Evolutionary conservation across 345 rosid species (phyloP).

Genomic region (Clausena lansium): DNA sequence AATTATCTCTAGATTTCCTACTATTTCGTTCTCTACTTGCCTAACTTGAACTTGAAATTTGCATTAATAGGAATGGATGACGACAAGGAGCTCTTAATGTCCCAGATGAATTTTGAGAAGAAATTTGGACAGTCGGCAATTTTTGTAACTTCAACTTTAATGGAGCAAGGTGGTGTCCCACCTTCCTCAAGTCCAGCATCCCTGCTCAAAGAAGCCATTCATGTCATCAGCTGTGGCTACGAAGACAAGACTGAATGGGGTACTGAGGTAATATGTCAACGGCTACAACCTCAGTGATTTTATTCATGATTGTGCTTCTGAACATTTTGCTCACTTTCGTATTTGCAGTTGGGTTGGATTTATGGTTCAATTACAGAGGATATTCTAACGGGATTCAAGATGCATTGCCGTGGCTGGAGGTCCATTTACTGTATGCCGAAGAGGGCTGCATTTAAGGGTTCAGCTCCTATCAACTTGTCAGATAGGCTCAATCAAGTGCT

Average conservation of each 20-base stretch:
- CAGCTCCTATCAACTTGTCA: slow-evolving; percentile 92
- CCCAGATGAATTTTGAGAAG: slow-evolving; percentile 92
- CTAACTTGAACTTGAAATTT: not conserved
- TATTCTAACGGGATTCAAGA: slow-evolving; percentile 95
- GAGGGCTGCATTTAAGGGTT: slow-evolving; percentile 90
- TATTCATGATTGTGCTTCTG: not conserved
- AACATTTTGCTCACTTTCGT: slow-evolving; percentile 15
- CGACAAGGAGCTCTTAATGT: slow-evolving; percentile 81
- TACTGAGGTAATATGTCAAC: slow-evolving; percentile 57
- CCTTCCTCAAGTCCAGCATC: slow-evolving; percentile 97
- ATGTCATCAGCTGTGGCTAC: slow-evolving; percentile 94
- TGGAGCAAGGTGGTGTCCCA: slow-evolving; percentile 97
- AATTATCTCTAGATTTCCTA: not conserved
- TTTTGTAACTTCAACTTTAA: slow-evolving; percentile 86
- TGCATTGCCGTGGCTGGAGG: slow-evolving; percentile 99
- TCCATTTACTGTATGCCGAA: slow-evolving; percentile 97
- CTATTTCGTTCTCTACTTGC: not conserved
- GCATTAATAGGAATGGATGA: slow-evolving; percentile 46
- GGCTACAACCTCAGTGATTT: not conserved
- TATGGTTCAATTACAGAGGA: slow-evolving; percentile 98
- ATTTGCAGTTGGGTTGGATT: slow-evolving; percentile 88
- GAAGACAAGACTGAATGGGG: slow-evolving; percentile 99
- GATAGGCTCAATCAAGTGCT: slow-evolving; percentile 97
- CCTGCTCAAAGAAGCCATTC: slow-evolving; percentile 95
- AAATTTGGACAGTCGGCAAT: slow-evolving; percentile 90